Evolutionary conservation across 2,329 filamentous ascomycete genomes (phyloP).

Genomic region (Waltergamsia citrina): DNA sequence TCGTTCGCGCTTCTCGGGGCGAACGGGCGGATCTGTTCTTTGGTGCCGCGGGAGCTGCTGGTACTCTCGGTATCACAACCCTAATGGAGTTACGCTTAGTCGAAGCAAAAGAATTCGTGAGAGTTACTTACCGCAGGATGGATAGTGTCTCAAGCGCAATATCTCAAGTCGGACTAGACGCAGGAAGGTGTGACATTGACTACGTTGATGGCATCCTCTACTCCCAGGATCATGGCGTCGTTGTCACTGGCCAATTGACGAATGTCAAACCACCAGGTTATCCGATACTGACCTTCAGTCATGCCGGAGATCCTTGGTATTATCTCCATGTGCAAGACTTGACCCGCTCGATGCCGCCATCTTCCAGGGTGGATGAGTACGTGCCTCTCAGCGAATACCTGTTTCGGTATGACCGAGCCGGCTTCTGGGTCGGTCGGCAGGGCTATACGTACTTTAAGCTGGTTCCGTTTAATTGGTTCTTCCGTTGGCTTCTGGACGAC

Average conservation of each 20-base stretch:
- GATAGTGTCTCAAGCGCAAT: constrained; percentile 37
- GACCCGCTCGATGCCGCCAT: constrained; percentile 10
- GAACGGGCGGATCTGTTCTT: constrained; percentile 48
- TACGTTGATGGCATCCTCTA: constrained; percentile 70
- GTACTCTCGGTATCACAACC: constrained; percentile 59
- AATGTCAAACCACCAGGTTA: constrained; percentile 33
- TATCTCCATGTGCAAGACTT: constrained; percentile 59
- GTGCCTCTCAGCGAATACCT: constrained; percentile 64
- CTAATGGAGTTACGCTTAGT: constrained; percentile 55
- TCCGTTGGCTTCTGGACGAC: constrained; percentile 61
- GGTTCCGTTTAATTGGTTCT: constrained; percentile 55
- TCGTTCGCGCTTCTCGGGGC: constrained; percentile 40
- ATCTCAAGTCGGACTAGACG: constrained; percentile 37
- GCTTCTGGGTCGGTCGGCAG: constrained; percentile 62
- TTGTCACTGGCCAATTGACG: constrained; percentile 55
- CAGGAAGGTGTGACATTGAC: constrained; percentile 38
- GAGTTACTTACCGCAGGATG: constrained; percentile 50
- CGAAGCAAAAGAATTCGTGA: constrained; percentile 50
- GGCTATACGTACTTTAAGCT: constrained; percentile 58
- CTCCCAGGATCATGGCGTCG: constrained; percentile 49
- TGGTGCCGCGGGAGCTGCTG: constrained; percentile 59
- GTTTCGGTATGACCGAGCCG: constrained; percentile 67
- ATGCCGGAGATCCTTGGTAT: constrained; percentile 63
- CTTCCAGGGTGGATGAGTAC: constrained; percentile 33
- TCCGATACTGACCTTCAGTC: constrained; percentile 43